A percentile compares a stretch with the other conserved stretches of the same genome.
Conservation (phyloP, 176 grass and related monocot genomes). For the Bolboschoenus planiculmis region DNA sequence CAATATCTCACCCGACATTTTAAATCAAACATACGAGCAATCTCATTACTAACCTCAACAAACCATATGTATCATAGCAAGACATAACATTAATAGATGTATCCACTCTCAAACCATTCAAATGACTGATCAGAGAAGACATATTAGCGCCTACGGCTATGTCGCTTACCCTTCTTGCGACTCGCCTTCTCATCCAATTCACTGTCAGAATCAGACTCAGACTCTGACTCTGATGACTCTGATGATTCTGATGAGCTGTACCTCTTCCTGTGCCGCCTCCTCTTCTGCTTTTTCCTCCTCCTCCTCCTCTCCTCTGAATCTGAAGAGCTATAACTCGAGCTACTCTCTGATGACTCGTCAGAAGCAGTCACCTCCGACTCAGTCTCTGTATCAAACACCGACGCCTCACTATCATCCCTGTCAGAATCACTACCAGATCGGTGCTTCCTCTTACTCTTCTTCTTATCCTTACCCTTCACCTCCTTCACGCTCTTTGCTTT, state of each 20-base stretch:
- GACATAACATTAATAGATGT: neutral
- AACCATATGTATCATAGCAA: neutral
- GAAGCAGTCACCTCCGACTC: slow-evolving; percentile 38
- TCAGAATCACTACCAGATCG: slow-evolving; percentile 42
- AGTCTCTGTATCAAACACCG: slow-evolving; percentile 55
- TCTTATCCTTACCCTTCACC: slow-evolving; percentile 31
- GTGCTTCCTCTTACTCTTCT: slow-evolving; percentile 66
- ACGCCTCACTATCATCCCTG: slow-evolving; percentile 39
- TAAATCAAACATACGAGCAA: neutral
- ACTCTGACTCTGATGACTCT: slow-evolving; percentile 33
- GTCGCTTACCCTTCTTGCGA: slow-evolving; percentile 40
- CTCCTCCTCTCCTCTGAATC: slow-evolving; percentile 51
- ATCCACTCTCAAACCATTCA: neutral
- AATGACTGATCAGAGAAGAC: neutral
- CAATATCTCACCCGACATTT: neutral
- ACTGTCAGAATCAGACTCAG: slow-evolving; percentile 52
- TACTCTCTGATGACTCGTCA: slow-evolving; percentile 57
- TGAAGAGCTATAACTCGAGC: slow-evolving; percentile 57
- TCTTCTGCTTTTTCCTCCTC: slow-evolving; percentile 44
- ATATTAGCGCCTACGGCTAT: slow-evolving; percentile 19
- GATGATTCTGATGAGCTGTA: slow-evolving; percentile 43
- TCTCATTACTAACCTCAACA: slow-evolving; percentile 12
- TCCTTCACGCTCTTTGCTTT: slow-evolving; percentile 31
- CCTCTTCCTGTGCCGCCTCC: slow-evolving; percentile 46
- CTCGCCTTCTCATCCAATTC: slow-evolving; percentile 57